Base-by-base conservation (phyloP, 2,329 filamentous ascomycete genomes). In the Penicillium sp. region DNA sequence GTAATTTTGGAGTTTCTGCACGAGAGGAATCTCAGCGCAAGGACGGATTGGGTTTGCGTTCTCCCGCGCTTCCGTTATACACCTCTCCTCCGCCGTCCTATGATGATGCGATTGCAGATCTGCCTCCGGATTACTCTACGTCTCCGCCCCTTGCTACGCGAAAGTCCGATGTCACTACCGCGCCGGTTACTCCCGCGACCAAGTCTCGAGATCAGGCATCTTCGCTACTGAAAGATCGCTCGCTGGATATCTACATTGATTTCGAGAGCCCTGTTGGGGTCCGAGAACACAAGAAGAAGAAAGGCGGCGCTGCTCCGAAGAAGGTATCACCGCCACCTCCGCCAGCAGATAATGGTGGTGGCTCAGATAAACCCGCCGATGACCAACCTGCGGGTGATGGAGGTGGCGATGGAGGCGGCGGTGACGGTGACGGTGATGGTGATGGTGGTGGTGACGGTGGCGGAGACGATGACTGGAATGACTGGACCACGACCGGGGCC, bases 401-500 rank as follows among this genome's bases (percentile, higher is more conserved):
- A 15, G 69, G 63, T 41, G 67, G 58, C 9, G 61, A 60, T 42
- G 59, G 54, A 28, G 65, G 27, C 27, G 27, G 58, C 24, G 58
- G 58, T 18, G 63, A 64, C 23, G 52, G 49, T 1, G 12, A 42
- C 8, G 12, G 45, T 35, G 68, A 65, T 23, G 58, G 58, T n/a
- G 63, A 63, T 23, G 52, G 49, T 2, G 13, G 42, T 7, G 12
- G 45, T 35, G 68, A 65, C 50, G 67, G 66, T n/a, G 69, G 70
- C 35, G 71, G 67, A 9, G 68, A 70, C 39, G 68, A 71, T 27
- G 70, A 69, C 28, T 73, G 74, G 49, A 66, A 67, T 37, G 68
- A 65, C 13, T 75, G 72, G 72, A 66, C 66, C 54, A 58, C 58
- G 20, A 59, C 56, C 15, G 53, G 61, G 27, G 60, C 56, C 13